These are phyloP conservation scores for Tephrocybe sp. DNA, from an alignment of 768 basidiomycete species.

Conservation along the genomic window DNA sequence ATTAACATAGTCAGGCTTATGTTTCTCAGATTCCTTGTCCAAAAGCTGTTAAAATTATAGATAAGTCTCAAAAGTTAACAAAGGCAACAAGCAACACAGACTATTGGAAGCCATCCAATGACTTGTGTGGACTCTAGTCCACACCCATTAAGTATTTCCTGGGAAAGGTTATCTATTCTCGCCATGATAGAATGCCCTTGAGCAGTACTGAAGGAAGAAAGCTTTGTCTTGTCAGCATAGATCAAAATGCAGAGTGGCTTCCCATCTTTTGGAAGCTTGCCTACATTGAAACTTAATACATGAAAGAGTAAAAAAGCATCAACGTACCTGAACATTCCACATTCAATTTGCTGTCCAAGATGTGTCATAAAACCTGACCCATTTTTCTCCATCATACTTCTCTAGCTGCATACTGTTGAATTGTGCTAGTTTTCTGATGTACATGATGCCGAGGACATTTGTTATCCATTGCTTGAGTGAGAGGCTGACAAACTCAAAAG, in stretches of 20 bases:
- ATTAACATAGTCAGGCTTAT: slow-evolving; percentile 25
- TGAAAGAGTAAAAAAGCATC: not conserved
- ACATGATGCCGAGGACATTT: too few relatives aligned
- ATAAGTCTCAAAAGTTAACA: too few relatives aligned
- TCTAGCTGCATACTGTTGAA: not conserved
- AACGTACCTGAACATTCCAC: slow-evolving; percentile 3
- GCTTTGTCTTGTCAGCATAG: slow-evolving; percentile 37
- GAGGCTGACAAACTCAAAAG: too few relatives aligned
- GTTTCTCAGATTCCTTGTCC: slow-evolving; percentile 20
- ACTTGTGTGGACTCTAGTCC: slow-evolving; percentile 30
- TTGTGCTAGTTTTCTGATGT: too few relatives aligned
- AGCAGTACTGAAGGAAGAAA: slow-evolving; percentile 33
- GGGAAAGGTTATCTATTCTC: slow-evolving; percentile 27
- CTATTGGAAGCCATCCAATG: not conserved
- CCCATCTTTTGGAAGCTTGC: not conserved
- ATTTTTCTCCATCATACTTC: not conserved
- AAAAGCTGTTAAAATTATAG: slow-evolving; percentile 17
- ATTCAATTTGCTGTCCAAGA: not conserved
- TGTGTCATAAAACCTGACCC: not conserved
- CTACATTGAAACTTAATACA: too few relatives aligned
- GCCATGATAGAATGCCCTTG: slow-evolving; percentile 37
- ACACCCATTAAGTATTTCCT: slow-evolving; percentile 30
- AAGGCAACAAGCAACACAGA: not conserved
- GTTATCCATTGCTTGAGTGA: too few relatives aligned
- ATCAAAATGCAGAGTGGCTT: slow-evolving; percentile 28